Percentiles rank a stretch among this genome's conserved stretches.
These are phyloP conservation scores for Yamadazyma aaseri DNA, from an alignment of 1,139 yeast species.

Conservation along the genomic window DNA sequence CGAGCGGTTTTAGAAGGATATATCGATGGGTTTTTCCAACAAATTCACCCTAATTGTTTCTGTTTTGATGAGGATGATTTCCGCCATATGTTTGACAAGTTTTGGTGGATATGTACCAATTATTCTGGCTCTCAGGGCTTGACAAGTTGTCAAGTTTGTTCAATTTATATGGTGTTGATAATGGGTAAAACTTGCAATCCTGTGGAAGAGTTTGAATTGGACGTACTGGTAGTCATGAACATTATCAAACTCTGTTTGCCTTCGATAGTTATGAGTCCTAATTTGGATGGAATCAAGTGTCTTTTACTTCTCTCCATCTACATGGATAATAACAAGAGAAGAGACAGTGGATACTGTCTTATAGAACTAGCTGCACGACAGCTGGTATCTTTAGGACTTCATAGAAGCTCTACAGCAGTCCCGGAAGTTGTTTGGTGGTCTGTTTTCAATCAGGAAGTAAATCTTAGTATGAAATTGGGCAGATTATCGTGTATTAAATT, in stretches of 20 bases:
- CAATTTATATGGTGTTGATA: constrained; percentile 17
- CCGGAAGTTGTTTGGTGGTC: constrained; percentile 15
- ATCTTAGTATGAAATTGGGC: constrained; percentile 12
- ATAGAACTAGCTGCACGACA: constrained; percentile 41
- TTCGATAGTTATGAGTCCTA: constrained; percentile 39
- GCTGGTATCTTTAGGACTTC: constrained; percentile 41
- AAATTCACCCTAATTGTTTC: constrained; percentile 41
- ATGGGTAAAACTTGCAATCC: constrained; percentile 20
- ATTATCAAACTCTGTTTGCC: constrained; percentile 36
- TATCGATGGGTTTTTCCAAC: constrained; percentile 32
- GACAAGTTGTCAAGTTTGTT: constrained; percentile 1
- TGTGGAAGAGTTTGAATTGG: background rate
- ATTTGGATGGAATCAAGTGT: constrained; percentile 38
- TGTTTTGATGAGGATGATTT: constrained; percentile 33
- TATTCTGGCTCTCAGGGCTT: background rate
- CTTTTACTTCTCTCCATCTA: constrained; percentile 38
- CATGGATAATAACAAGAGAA: constrained; percentile 36
- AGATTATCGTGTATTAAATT: constrained; percentile 9
- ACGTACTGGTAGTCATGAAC: constrained; percentile 1
- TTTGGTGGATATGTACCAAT: constrained; percentile 2
- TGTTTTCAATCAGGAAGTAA: constrained; percentile 10
- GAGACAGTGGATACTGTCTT: constrained; percentile 45
- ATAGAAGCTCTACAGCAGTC: constrained; percentile 22
- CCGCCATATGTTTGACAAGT: background rate
- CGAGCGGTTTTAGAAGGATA: constrained; percentile 32